Conservation (phyloP, 2,329 filamentous ascomycete genomes). For the Periconia sp. region DNA sequence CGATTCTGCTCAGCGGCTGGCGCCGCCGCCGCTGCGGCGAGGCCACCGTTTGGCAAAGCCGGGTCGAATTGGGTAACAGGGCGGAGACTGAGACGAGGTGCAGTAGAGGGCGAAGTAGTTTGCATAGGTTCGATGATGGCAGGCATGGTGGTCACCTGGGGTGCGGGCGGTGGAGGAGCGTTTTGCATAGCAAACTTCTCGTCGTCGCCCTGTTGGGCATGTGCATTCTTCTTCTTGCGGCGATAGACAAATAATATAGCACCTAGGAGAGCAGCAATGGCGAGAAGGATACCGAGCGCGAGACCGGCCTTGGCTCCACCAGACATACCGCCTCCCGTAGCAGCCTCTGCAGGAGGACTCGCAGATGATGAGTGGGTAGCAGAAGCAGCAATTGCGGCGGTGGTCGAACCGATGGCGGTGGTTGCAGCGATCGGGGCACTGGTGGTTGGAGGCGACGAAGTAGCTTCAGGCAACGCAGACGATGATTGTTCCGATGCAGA, state of each 20-base stretch:
- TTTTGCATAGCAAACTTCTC: constrained; percentile 44
- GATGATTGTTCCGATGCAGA: constrained; percentile 11
- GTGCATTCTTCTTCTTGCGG: constrained; percentile 65
- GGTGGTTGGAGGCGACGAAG: constrained; percentile 24
- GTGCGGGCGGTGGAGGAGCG: constrained; percentile 30
- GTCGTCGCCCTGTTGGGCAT: constrained; percentile 38
- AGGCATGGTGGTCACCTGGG: constrained; percentile 16
- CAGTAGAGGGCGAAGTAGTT: constrained; percentile 53
- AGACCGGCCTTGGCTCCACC: constrained; percentile 72
- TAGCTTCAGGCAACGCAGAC: constrained; percentile 29
- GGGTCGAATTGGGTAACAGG: constrained; percentile 84
- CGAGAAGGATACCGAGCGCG: constrained; percentile 76
- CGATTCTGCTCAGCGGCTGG: constrained; percentile 18
- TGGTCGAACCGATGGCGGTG: constrained; percentile 11
- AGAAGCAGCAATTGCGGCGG: constrained; percentile 17
- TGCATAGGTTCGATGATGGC: constrained; percentile 45
- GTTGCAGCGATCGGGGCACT: constrained; percentile 7
- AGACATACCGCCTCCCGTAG: constrained; percentile 43
- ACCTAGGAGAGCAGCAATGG: constrained; percentile 66
- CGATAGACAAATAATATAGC: constrained; percentile 72
- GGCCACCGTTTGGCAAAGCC: constrained; percentile 55
- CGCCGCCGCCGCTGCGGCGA: constrained; percentile 33
- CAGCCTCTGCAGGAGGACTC: constrained; percentile 10
- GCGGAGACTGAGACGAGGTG: constrained; percentile 82
- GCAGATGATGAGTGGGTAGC: constrained; percentile 22